phyloP scores from a whole-genome alignment of 768 basidiomycete genomes.

The Crassisporium funariophilum region DNA sequence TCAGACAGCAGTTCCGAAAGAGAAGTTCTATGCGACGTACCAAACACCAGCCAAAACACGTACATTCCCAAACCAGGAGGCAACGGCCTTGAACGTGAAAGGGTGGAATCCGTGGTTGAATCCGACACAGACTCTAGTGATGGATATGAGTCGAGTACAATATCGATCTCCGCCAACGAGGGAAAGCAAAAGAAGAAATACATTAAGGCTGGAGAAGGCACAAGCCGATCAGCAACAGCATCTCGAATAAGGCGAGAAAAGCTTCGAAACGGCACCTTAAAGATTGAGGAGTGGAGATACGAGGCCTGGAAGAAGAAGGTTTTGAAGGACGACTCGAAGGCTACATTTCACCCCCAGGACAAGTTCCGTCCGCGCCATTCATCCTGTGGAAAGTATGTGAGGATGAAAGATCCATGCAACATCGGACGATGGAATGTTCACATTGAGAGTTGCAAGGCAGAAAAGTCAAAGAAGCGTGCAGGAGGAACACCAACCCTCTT shows the following conservation, averaged over 20 bases:
- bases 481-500: not conserved
- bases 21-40: not conserved
- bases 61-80: not conserved
- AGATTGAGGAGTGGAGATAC: not conserved
- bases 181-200: not conserved
- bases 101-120: not conserved
- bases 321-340: conserved; percentile 5
- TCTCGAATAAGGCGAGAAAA: conserved; percentile 4
- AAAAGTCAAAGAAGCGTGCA: not conserved
- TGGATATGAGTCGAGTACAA: not conserved
- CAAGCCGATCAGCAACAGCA: conserved; percentile 12
- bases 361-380: conserved; percentile 3
- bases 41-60: not conserved
- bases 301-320: conserved; percentile 8
- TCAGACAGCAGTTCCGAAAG: not conserved
- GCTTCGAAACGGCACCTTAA: conserved; percentile 5
- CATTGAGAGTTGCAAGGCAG: conserved; percentile 1
- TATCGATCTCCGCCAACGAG: not conserved
- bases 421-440: conserved; percentile 7
- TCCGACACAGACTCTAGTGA: not conserved
- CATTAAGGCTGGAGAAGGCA: conserved; percentile 10
- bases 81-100: not conserved
- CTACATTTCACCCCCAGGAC: conserved; percentile 7
- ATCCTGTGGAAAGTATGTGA: conserved; percentile 7
- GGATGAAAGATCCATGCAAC: conserved; percentile 14